Evolutionary conservation across 2,329 filamentous ascomycete genomes (phyloP).

Genomic region (Ophiostoma angusticollis): DNA sequence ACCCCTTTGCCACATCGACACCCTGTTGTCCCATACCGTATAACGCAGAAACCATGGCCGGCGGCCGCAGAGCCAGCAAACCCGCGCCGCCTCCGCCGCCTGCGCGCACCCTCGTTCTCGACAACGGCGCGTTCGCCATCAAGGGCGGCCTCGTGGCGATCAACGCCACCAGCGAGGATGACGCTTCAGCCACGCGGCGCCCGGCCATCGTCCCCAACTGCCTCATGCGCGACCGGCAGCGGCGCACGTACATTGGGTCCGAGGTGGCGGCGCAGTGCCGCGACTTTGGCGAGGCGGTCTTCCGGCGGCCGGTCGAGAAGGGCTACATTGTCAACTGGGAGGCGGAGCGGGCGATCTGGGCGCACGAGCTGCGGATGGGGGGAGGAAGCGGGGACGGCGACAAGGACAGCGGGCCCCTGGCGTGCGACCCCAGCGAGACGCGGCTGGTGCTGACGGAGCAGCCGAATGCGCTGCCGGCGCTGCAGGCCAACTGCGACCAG

Average conservation of each 20-base stretch:
- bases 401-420: slow-evolving; percentile 27
- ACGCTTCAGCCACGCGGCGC: slow-evolving; percentile 23
- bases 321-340: slow-evolving; percentile 97
- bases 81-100: slow-evolving; percentile 39
- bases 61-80: slow-evolving; percentile 39
- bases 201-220: slow-evolving; percentile 78
- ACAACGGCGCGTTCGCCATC: slow-evolving; percentile 84
- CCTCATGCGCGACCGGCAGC: slow-evolving; percentile 69
- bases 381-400: not conserved
- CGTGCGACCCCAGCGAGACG: slow-evolving; percentile 68
- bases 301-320: slow-evolving; percentile 82
- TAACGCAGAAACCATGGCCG: slow-evolving; percentile 33
- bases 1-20: no score
- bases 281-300: slow-evolving; percentile 81
- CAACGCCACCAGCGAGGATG: slow-evolving; percentile 27
- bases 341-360: slow-evolving; percentile 89
- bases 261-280: slow-evolving; percentile 60
- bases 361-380: slow-evolving; percentile 56
- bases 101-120: slow-evolving; percentile 65
- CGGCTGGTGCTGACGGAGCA: slow-evolving; percentile 76
- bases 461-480: slow-evolving; percentile 63
- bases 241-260: slow-evolving; percentile 65
- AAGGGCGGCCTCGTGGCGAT: slow-evolving; percentile 74
- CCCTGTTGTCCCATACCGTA: not conserved
- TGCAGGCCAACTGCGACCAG: slow-evolving; percentile 88